Evolutionary conservation across 176 grass and related monocot genomes (phyloP), one percentile per base, ranked within the genome.

Genomic region (Cocos nucifera): DNA sequence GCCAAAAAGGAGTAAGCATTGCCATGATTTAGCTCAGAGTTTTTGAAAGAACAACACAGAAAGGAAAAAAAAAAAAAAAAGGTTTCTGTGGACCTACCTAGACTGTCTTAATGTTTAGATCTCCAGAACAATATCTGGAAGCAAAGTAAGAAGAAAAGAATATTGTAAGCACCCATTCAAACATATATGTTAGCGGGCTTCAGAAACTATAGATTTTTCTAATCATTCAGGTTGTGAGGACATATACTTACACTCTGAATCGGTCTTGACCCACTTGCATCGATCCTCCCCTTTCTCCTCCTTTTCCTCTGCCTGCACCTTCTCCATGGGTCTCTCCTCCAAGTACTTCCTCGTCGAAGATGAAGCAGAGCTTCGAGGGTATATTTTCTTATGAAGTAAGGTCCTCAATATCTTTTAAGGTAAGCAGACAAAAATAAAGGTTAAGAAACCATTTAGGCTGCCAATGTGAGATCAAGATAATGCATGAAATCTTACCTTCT

Each of bases 61-160:
- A 25, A 25, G 3, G 3, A 25, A 25, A 25, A 27, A 0, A 27
- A 44, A 8, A 44, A 44, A 12, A 44, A 44, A 9, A 44, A 1
- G 5, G 1, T 14, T 1, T 44, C 10, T 12, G 35, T 12, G 35
- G 9, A 12, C 35, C 3, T 3, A 10, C 6, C 35, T 3, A 44
- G 9, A 35, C 32, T 35, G 8, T 7, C 32, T 35, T 35, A 4
- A 27, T 53, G n/a, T 49, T 83, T 62, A 89, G 72, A 95, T 95
- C 63, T 95, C 90, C 22, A 95, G 64, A 73, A 95, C 90, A 70
- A 95, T 95, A 58, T 73, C 90, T 89, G 67, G 35, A 82, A 21
- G 17, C 56, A 61, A 61, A 44, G 70, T 22, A 3, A 72, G 3
- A 35, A 62, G 65, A 2, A 58, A 18, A 53, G 20, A 51, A 49